A percentile compares a stretch with the other conserved stretches of the same genome.
Conservation (phyloP, 306 rosid genomes). For the Pyrus betulifolia region DNA sequence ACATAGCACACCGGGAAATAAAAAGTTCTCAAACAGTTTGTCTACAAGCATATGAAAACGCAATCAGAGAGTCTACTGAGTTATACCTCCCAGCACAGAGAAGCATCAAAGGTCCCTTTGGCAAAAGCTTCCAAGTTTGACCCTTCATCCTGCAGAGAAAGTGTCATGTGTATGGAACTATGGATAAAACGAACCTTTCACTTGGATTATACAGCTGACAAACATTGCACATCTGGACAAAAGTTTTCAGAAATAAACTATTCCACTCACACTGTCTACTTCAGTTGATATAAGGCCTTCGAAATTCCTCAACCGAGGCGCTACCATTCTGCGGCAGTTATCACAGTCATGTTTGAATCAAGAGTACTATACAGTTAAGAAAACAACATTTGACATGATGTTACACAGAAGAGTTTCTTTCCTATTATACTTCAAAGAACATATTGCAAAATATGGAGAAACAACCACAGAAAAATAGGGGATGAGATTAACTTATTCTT, state of each 20-base stretch:
- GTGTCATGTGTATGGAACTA: background rate
- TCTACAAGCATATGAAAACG: background rate
- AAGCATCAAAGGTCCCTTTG: constrained; percentile 29
- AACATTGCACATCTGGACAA: background rate
- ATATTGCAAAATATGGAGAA: background rate
- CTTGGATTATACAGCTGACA: background rate
- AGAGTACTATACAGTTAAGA: background rate
- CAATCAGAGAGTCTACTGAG: background rate
- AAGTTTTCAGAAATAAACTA: background rate
- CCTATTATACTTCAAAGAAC: background rate
- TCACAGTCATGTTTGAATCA: background rate
- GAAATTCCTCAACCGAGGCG: constrained; percentile 44
- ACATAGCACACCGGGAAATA: background rate
- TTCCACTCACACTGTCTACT: constrained; percentile 34
- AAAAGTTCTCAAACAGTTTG: background rate
- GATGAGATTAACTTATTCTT: constrained; percentile 37
- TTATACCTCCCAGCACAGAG: constrained; percentile 38
- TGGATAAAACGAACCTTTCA: background rate
- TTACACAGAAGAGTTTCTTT: background rate
- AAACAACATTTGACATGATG: background rate
- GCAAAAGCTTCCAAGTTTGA: constrained; percentile 35
- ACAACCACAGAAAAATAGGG: background rate
- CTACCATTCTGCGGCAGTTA: constrained; percentile 38
- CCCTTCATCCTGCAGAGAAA: constrained; percentile 39
- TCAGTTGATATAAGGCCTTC: constrained; percentile 45